These are phyloP conservation scores for Coelastrella sp. DNA, from an alignment of 139 green algal species.

Conservation along the genomic window DNA sequence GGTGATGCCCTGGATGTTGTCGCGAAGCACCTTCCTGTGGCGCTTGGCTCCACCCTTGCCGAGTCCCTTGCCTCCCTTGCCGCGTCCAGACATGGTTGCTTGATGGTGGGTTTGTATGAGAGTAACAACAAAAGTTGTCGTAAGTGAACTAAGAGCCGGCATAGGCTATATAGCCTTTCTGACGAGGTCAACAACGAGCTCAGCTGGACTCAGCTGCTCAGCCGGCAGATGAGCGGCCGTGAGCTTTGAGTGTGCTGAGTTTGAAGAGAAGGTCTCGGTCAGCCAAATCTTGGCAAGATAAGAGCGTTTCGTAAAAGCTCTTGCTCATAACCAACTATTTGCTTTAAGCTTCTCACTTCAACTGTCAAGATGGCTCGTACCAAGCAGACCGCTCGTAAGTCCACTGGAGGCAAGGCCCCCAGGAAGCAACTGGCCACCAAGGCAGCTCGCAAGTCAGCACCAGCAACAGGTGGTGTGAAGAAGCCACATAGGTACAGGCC, in stretches of 20 bases:
- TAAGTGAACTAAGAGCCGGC: not conserved
- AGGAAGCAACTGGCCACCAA: slow-evolving; percentile 95
- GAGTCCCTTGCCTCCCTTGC: slow-evolving; percentile 93
- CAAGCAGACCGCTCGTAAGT: slow-evolving; percentile 99
- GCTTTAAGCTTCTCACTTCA: no score
- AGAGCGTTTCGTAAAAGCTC: no score
- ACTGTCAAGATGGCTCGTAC: slow-evolving; percentile 99
- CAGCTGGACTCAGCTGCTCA: not conserved
- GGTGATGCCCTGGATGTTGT: slow-evolving; percentile 94
- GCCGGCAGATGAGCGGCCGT: no score
- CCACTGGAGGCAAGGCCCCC: slow-evolving; percentile 94
- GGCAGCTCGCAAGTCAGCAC: slow-evolving; percentile 89
- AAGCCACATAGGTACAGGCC: slow-evolving; percentile 93
- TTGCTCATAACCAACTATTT: no score
- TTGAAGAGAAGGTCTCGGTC: no score
- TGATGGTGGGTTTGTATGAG: not conserved
- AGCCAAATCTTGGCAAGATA: no score
- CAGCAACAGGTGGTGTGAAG: slow-evolving; percentile 93
- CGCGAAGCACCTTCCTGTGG: slow-evolving; percentile 89
- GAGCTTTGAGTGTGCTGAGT: slow-evolving; percentile 47
- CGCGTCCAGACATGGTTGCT: slow-evolving; percentile 82
- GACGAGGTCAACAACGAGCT: not conserved
- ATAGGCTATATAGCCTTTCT: not conserved
- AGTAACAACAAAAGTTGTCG: not conserved
- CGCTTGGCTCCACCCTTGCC: slow-evolving; percentile 91